Conservation (phyloP, 257 asterid species). For the Linaria vulgaris region DNA sequence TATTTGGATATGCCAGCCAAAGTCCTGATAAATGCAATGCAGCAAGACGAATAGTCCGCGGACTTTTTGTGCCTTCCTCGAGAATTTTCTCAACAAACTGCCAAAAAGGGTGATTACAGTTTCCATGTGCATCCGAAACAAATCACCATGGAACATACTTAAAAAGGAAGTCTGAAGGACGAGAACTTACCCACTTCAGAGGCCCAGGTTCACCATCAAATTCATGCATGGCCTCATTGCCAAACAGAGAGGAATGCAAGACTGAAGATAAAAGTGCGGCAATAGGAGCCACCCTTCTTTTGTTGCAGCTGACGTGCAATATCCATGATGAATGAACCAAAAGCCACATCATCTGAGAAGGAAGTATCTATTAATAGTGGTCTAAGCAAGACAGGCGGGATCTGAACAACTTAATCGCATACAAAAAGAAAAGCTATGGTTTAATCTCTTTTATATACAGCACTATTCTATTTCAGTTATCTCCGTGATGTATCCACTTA, state of each 20-base stretch:
- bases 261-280: conserved; percentile 92
- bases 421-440: conserved; percentile 5
- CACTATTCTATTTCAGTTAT: background rate
- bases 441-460: background rate
- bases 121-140: conserved; percentile 17
- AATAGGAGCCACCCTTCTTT: conserved; percentile 94
- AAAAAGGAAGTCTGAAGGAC: conserved; percentile 18
- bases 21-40: conserved; percentile 90
- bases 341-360: conserved; percentile 77
- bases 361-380: conserved; percentile 14
- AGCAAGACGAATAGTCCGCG: conserved; percentile 94
- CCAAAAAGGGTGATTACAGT: conserved; percentile 25
- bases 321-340: conserved; percentile 90
- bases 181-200: conserved; percentile 71
- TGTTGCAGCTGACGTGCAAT: conserved; percentile 85
- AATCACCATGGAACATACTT: conserved; percentile 10
- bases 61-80: conserved; percentile 93
- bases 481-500: background rate
- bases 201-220: conserved; percentile 68
- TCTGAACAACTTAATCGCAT: background rate
- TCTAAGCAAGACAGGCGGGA: conserved; percentile 5
- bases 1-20: conserved; percentile 76
- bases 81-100: conserved; percentile 82
- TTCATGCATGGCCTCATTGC: conserved; percentile 72
- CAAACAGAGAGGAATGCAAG: conserved; percentile 76